Base-by-base conservation (phyloP, 768 basidiomycete species). In the Galerina marginata region DNA sequence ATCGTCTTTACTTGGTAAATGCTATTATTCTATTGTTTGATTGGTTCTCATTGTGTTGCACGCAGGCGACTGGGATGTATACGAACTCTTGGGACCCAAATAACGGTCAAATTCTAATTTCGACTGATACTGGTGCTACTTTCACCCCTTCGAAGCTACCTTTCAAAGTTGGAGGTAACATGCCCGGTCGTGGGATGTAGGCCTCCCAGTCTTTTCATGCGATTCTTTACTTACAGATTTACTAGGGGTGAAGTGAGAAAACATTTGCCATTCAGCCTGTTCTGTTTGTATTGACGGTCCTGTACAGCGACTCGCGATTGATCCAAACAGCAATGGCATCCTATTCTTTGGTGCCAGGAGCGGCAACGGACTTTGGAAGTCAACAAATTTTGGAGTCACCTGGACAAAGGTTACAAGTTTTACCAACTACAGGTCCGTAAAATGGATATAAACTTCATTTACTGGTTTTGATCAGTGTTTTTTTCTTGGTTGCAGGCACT, bases 91-190 rank as follows among this genome's bases (percentile, higher is more conserved):
- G 79, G 80, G 84, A 86, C 65, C 85, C 86, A 3, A 86, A 82
- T 64, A 86, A 87, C 57, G 87, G 86, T 4, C 79, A 82, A 53
- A 88, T 90, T 38, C 73, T 89, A 11, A 81, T 83, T 39, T 89
- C 87, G 20, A 80, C 77, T 9, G 82, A 90, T 66, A 76, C 79
- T 57, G 87, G 88, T 12, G 68, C 77, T n/a, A 84, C 84, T 0
- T 90, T 81, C 67, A 83, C 79, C 0, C 63, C 79, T 1, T 81
- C 84, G 6, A 64, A 69, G 5, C 71, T 90, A 0, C 83, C 87
- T 0, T 88, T 89, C 79, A 89, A 89, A 63, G 82, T 87, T 33
- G 86, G 87, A 37, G 86, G 86, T 7, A 87, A 88, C 68, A 87
- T 86, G 86, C 87, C 86, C 37, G 87, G 86, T 51, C 84, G 87